These are phyloP conservation scores for Sphaceloma murrayae DNA, from an alignment of 2,329 filamentous ascomycete species.

Conservation along the genomic window DNA sequence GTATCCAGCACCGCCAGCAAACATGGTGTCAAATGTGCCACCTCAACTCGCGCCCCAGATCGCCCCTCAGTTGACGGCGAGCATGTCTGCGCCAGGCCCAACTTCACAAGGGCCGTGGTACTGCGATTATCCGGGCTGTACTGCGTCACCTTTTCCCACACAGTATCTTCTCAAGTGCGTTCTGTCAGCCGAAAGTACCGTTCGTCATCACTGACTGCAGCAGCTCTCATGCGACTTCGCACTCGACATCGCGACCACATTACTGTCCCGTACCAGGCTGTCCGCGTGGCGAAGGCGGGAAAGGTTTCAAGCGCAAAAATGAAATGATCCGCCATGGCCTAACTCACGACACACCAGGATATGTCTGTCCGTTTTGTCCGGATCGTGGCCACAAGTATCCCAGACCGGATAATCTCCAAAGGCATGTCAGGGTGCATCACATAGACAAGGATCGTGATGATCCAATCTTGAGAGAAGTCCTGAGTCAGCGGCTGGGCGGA, in stretches of 20 bases:
- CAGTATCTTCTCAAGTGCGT: constrained; percentile 61
- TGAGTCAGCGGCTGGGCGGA: constrained; percentile 77
- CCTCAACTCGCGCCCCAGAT: neutral
- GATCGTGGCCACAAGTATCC: constrained; percentile 92
- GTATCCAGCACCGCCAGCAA: constrained; percentile 21
- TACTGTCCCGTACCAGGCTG: constrained; percentile 53
- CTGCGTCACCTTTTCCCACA: constrained; percentile 64
- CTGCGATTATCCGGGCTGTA: constrained; percentile 57
- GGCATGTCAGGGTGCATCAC: constrained; percentile 89
- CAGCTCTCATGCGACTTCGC: constrained; percentile 62
- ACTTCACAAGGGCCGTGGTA: constrained; percentile 22
- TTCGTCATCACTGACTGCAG: neutral
- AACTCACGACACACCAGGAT: constrained; percentile 88
- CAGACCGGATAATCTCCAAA: constrained; percentile 87
- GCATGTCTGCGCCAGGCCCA: neutral
- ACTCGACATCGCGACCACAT: constrained; percentile 53
- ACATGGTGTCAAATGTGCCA: constrained; percentile 7
- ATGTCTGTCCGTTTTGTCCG: constrained; percentile 91
- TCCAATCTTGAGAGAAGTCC: constrained; percentile 65
- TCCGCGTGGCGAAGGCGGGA: constrained; percentile 50
- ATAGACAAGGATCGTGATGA: constrained; percentile 85
- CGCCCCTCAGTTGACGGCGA: neutral
- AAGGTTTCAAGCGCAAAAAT: constrained; percentile 60
- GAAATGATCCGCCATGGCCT: constrained; percentile 70
- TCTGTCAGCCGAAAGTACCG: neutral